Evolutionary conservation across 305 asterid genomes (phyloP).

Genomic region (Fraxinus angustifolia): DNA sequence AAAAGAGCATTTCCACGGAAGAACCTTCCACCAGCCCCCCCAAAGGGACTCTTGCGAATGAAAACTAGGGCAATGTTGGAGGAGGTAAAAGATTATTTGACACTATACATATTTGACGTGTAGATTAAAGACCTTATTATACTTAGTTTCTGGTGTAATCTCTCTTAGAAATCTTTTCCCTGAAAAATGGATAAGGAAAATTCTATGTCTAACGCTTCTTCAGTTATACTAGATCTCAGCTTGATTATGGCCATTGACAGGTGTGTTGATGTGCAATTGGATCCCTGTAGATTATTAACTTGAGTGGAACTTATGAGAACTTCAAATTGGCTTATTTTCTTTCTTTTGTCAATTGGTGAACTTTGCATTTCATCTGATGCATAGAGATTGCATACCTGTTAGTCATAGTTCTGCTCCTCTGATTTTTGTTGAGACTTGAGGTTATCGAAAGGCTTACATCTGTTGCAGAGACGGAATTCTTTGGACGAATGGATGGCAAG

Average conservation of each 20-base stretch:
- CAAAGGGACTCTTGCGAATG: slow-evolving; percentile 78
- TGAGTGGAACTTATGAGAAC: background rate
- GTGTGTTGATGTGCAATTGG: background rate
- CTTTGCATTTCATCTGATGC: slow-evolving; percentile 4
- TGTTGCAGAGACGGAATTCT: slow-evolving; percentile 70
- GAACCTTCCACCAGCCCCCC: slow-evolving; percentile 77
- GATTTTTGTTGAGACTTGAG: slow-evolving; percentile 3
- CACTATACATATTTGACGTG: background rate
- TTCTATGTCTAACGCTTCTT: background rate
- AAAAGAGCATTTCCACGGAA: slow-evolving; percentile 72
- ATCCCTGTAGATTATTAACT: slow-evolving; percentile 7
- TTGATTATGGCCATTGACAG: slow-evolving; percentile 5
- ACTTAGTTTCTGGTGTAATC: background rate
- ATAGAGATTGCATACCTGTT: slow-evolving; percentile 18
- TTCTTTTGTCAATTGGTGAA: background rate
- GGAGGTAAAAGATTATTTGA: slow-evolving; percentile 50
- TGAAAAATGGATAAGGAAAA: slow-evolving; percentile 1
- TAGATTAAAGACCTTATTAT: background rate
- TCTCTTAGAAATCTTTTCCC: background rate
- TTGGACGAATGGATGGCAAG: slow-evolving; percentile 93
- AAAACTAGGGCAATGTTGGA: slow-evolving; percentile 87
- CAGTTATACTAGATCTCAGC: background rate
- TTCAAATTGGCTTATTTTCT: background rate
- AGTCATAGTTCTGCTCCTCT: slow-evolving; percentile 19
- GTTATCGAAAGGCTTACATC: slow-evolving; percentile 25